Evolutionary conservation across 176 grass and related monocot genomes (phyloP).

Genomic region (Rhynchospora pubera): DNA sequence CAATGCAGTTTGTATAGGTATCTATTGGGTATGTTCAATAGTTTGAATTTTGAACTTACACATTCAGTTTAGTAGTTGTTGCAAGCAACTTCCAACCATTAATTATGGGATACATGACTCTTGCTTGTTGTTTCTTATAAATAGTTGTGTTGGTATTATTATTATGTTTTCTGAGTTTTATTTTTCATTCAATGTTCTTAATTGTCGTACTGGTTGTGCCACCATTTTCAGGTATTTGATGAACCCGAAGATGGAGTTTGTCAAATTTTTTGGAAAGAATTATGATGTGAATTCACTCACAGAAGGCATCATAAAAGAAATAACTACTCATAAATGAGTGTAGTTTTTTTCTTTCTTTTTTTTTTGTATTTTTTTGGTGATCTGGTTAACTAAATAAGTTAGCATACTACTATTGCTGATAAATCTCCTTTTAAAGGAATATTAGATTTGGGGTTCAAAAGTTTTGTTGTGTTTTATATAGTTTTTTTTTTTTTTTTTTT

Average conservation of each 20-base stretch:
- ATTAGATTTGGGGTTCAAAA: not conserved
- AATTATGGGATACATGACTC: not conserved
- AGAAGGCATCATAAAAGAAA: constrained; percentile 51
- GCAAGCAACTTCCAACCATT: too few relatives aligned
- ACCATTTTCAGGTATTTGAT: constrained; percentile 59
- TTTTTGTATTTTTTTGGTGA: not conserved
- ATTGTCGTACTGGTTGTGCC: not conserved
- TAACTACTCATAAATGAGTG: constrained; percentile 32
- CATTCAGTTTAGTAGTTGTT: not conserved
- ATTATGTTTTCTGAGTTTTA: not conserved
- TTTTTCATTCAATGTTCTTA: not conserved
- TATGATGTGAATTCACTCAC: constrained; percentile 56
- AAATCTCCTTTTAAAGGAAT: not conserved
- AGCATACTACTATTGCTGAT: not conserved
- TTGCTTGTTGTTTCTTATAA: not conserved
- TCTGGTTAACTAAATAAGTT: not conserved
- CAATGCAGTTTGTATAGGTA: not conserved
- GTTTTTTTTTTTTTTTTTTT: not conserved
- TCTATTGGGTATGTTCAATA: not conserved
- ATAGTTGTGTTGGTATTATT: not conserved
- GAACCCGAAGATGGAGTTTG: constrained; percentile 58
- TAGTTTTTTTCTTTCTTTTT: not conserved
- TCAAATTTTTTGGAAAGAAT: constrained; percentile 72
- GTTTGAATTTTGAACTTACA: not conserved
- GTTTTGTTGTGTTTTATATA: not conserved